Evolutionary conservation across 192 early-diverging fungal genomes (phyloP).

Genomic region (Powellomyces hirtus): DNA sequence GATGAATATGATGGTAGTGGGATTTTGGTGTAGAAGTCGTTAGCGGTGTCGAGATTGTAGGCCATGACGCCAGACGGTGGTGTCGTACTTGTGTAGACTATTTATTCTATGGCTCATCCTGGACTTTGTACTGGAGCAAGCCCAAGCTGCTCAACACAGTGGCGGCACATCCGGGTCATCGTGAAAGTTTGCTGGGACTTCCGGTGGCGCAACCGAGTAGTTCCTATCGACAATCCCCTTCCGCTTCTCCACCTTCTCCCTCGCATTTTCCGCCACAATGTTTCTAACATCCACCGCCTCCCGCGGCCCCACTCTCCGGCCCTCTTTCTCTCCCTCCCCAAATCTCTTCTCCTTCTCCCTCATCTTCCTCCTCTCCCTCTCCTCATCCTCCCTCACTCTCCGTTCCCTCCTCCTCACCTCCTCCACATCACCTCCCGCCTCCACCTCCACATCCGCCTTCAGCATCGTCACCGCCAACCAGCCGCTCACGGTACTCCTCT

Average conservation of each 20-base stretch:
- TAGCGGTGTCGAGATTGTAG: too few relatives aligned
- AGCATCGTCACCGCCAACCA: conserved; percentile 47
- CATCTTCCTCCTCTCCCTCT: neutral
- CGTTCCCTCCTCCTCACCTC: conserved; percentile 9
- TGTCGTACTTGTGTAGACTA: too few relatives aligned
- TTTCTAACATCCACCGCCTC: conserved; percentile 17
- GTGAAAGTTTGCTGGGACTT: conserved; percentile 37
- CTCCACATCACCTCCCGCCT: conserved; percentile 7
- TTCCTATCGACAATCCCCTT: conserved; percentile 23
- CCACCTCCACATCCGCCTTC: conserved; percentile 17
- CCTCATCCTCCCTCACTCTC: conserved; percentile 5
- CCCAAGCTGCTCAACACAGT: conserved; percentile 32
- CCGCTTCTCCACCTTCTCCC: neutral
- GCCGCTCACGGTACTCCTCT: conserved; percentile 49
- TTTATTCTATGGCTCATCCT: too few relatives aligned
- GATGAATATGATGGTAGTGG: too few relatives aligned
- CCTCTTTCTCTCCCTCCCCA: neutral
- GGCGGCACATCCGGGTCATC: conserved; percentile 61
- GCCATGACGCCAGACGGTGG: too few relatives aligned
- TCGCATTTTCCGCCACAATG: conserved; percentile 16
- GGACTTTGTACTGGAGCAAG: too few relatives aligned
- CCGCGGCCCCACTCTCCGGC: neutral
- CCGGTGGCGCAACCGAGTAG: neutral
- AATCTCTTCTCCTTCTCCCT: conserved; percentile 6
- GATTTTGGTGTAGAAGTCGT: too few relatives aligned